Conservation (phyloP, 2,329 filamentous ascomycete species). For the Byssoonygena ceratinophila region DNA sequence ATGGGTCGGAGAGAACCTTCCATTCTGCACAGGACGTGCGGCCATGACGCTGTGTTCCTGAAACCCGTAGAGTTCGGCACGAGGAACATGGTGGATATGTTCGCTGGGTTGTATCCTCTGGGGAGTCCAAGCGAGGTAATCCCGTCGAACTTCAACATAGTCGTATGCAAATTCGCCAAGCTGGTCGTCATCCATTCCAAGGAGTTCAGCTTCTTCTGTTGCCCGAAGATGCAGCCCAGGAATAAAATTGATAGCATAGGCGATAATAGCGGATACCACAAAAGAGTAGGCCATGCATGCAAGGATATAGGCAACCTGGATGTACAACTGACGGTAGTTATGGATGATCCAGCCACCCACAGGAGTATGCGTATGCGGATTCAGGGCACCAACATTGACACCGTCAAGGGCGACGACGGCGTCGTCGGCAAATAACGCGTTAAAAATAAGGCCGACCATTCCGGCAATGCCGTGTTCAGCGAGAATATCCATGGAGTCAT, state of each 20-base stretch:
- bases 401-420: slow-evolving; percentile 67
- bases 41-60: slow-evolving; percentile 48
- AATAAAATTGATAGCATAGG: slow-evolving; percentile 60
- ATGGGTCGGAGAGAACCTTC: slow-evolving; percentile 1
- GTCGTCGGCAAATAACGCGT: slow-evolving; percentile 63
- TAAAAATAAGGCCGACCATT: slow-evolving; percentile 68
- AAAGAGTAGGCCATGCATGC: slow-evolving; percentile 58
- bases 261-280: slow-evolving; percentile 55
- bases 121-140: slow-evolving; percentile 43
- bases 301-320: slow-evolving; percentile 58
- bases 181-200: slow-evolving; percentile 49
- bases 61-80: slow-evolving; percentile 51
- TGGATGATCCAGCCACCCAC: slow-evolving; percentile 60
- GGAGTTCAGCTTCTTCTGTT: slow-evolving; percentile 55
- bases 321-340: slow-evolving; percentile 59
- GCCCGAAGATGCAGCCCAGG: slow-evolving; percentile 61
- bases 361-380: slow-evolving; percentile 27
- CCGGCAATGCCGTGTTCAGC: slow-evolving; percentile 80
- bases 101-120: slow-evolving; percentile 35
- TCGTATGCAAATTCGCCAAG: slow-evolving; percentile 44
- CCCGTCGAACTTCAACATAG: slow-evolving; percentile 42
- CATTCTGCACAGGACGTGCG: slow-evolving; percentile 6
- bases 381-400: slow-evolving; percentile 40
- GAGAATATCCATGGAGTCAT: slow-evolving; percentile 84
- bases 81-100: slow-evolving; percentile 45